Conservation (phyloP, 2,329 filamentous ascomycete species). For the Arthrobotrys megalospora region DNA sequence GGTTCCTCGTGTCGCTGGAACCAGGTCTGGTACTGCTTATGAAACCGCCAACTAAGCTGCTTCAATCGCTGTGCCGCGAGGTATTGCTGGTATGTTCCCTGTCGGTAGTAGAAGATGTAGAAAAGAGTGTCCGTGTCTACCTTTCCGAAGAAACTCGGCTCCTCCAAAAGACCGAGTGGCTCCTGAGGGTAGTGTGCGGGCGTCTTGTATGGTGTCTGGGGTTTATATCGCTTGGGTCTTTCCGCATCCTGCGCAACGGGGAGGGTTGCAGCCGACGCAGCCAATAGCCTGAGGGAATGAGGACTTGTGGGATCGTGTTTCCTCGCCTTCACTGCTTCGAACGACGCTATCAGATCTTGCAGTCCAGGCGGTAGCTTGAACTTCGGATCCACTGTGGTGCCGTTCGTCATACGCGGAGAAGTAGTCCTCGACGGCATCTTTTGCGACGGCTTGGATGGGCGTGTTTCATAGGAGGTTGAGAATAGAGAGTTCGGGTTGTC, state of each 20-base stretch:
- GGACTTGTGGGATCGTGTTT: conserved; percentile 70
- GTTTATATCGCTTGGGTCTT: conserved; percentile 85
- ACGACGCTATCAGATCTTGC: conserved; percentile 91
- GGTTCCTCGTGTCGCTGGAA: conserved; percentile 98
- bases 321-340: conserved; percentile 84
- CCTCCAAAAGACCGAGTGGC: conserved; percentile 90
- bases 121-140: conserved; percentile 97
- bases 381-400: conserved; percentile 50
- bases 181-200: conserved; percentile 91
- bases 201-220: conserved; percentile 83
- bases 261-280: conserved; percentile 79
- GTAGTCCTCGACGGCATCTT: conserved; percentile 43
- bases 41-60: conserved; percentile 98
- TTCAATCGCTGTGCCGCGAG: conserved; percentile 96
- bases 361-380: conserved; percentile 92
- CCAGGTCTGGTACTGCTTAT: conserved; percentile 99
- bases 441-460: conserved; percentile 53
- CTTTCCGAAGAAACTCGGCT: conserved; percentile 84
- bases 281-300: conserved; percentile 79
- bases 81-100: conserved; percentile 95
- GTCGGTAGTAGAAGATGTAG: conserved; percentile 99
- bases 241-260: conserved; percentile 85
- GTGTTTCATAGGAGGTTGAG: conserved; percentile 59
- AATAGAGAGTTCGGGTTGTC: conserved; percentile 58
- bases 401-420: conserved; percentile 52